These are phyloP conservation scores for Calcarisporium arbuscula DNA, from an alignment of 2,329 filamentous ascomycete species.

Conservation along the genomic window DNA sequence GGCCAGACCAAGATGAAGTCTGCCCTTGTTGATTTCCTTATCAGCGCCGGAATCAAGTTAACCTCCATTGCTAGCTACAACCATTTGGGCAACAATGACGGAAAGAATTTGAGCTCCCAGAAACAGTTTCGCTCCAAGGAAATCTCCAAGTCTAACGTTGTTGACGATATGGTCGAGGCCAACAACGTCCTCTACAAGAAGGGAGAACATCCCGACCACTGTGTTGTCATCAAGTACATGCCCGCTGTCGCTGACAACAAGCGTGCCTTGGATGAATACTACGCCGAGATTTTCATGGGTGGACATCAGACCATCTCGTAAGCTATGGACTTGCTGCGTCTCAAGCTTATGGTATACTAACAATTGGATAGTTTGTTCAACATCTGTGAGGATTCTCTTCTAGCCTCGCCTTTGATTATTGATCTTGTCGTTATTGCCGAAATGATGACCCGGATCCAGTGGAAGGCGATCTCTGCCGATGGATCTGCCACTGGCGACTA, in stretches of 20 bases:
- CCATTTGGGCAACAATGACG: constrained; percentile 98
- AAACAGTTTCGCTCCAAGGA: constrained; percentile 99
- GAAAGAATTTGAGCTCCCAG: constrained; percentile 96
- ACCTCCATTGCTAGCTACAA: constrained; percentile 99
- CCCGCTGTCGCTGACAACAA: constrained; percentile 98
- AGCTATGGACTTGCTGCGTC: constrained; percentile 19
- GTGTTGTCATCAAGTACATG: constrained; percentile 99
- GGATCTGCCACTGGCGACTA: constrained; percentile 58
- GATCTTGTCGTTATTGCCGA: constrained; percentile 89
- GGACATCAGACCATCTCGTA: constrained; percentile 93
- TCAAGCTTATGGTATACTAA: constrained; percentile 10
- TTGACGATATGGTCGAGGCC: constrained; percentile 98
- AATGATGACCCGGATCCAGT: constrained; percentile 98
- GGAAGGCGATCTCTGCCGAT: constrained; percentile 59
- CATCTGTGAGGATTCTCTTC: constrained; percentile 95
- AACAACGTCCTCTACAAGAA: constrained; percentile 86
- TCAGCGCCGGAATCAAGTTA: constrained; percentile 97
- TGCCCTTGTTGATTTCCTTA: constrained; percentile 94
- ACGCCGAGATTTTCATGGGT: constrained; percentile 97
- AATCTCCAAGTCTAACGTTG: constrained; percentile 98
- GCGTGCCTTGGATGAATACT: constrained; percentile 97
- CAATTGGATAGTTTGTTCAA: constrained; percentile 75
- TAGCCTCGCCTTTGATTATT: constrained; percentile 95
- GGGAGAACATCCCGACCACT: constrained; percentile 95
- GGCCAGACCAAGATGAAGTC: constrained; percentile 99